phyloP scores from a whole-genome alignment of 345 rosid species.

The Bretschneidera sinensis region DNA sequence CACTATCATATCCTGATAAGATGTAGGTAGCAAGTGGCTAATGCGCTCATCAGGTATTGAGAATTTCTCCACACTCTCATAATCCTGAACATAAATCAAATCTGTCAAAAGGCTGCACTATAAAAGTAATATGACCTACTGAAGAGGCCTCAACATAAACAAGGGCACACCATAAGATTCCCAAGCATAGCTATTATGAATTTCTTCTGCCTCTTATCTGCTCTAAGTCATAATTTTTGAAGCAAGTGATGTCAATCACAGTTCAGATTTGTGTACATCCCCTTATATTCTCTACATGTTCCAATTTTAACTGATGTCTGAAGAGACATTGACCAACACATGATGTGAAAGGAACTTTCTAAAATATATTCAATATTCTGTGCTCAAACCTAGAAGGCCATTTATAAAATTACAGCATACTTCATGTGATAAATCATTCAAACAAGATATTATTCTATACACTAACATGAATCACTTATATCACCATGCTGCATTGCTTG shows the following conservation, averaged over 20 bases:
- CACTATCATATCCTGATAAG: slow-evolving; percentile 88
- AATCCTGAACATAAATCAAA: slow-evolving; percentile 52
- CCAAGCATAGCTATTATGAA: neutral
- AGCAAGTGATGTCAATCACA: no score
- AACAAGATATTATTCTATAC: neutral
- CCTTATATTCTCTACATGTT: neutral
- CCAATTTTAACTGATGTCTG: no score
- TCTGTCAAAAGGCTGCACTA: neutral
- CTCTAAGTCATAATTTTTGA: neutral
- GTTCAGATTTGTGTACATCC: no score
- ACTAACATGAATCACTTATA: no score
- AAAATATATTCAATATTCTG: no score
- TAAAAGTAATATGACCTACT: neutral
- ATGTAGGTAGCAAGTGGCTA: slow-evolving; percentile 82
- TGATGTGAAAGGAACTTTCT: no score
- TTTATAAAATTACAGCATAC: no score
- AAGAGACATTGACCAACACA: no score
- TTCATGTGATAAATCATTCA: neutral
- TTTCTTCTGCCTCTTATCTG: neutral
- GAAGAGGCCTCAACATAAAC: neutral
- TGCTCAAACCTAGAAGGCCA: no score
- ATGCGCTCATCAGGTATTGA: slow-evolving; percentile 60
- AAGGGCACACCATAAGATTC: neutral
- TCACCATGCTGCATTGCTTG: neutral
- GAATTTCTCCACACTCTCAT: slow-evolving; percentile 73